A percentile compares a stretch with the other conserved stretches of the same genome.
These are phyloP conservation scores for Fusarium hainanense DNA, from an alignment of 2,329 filamentous ascomycete species.

Conservation along the genomic window DNA sequence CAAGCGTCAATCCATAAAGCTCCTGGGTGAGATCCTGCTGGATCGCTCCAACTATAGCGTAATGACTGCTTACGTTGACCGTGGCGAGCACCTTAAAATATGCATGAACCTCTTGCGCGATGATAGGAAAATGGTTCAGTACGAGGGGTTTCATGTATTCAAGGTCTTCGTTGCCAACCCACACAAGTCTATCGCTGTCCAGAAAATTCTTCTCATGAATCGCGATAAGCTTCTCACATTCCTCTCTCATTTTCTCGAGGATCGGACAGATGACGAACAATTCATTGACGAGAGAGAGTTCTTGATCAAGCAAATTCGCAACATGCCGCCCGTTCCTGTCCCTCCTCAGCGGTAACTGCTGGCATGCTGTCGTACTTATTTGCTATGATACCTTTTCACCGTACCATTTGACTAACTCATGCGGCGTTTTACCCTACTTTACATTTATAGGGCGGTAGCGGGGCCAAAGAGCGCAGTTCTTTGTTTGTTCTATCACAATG, in stretches of 20 bases:
- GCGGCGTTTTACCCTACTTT: slow-evolving; percentile 23
- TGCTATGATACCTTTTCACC: background rate
- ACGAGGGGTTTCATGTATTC: slow-evolving; percentile 99
- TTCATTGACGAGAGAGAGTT: slow-evolving; percentile 99
- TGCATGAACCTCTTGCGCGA: slow-evolving; percentile 98
- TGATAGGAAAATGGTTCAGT: slow-evolving; percentile 98
- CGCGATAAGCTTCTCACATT: slow-evolving; percentile 90
- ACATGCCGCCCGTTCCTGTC: slow-evolving; percentile 70
- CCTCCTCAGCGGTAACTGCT: slow-evolving; percentile 58
- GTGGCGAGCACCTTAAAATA: slow-evolving; percentile 94
- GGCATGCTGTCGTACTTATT: background rate
- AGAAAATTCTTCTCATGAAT: slow-evolving; percentile 96
- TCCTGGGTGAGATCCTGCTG: slow-evolving; percentile 92
- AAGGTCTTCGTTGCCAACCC: slow-evolving; percentile 99
- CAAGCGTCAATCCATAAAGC: slow-evolving; percentile 96
- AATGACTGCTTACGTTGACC: slow-evolving; percentile 97
- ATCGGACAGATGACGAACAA: slow-evolving; percentile 96
- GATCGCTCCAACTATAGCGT: slow-evolving; percentile 97
- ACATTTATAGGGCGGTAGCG: slow-evolving; percentile 12
- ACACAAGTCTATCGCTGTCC: slow-evolving; percentile 95
- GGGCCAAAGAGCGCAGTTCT: slow-evolving; percentile 21
- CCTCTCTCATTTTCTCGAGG: slow-evolving; percentile 90
- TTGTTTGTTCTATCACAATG: slow-evolving; percentile 28
- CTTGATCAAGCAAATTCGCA: slow-evolving; percentile 90
- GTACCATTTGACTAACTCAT: slow-evolving; percentile 25